Evolutionary conservation across 75 land plant genomes (phyloP), one percentile per base, ranked within the genome.

Genomic region (Pseudotsuga menziesii): DNA sequence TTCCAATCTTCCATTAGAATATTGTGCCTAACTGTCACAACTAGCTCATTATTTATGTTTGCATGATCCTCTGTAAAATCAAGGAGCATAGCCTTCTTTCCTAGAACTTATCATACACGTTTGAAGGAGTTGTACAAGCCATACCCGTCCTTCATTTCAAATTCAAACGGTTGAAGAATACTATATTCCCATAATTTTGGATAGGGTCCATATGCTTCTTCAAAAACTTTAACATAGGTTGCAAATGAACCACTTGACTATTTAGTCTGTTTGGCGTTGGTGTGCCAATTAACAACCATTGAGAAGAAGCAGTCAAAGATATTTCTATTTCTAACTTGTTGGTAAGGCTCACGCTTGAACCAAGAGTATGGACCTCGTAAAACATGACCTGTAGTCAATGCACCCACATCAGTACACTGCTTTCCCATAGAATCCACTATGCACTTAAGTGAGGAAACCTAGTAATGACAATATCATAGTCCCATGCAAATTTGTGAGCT

Each of bases 331-430:
- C 97, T 77, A 96, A 80, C 70, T 96, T 96, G 77, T 96, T 96
- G 19, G 98, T 96, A 77, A 96, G 82, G 69, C 77, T 85, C 64
- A 93, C 86, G 78, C 98, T 93, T 69, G 92, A 91, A 48, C 98
- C 98, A 80, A 96, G 92, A 8, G 98, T 96, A 80, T 96, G 98
- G 27, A 97, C 98, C 79, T 96, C 98, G 78, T 96, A 97, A 80
- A 96, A 72, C 74, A 96, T 86, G 22, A 96, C 80, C 58, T 97
- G 88, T 66, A 88, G 86, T 97, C 98, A 96, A 78, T 96, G 98
- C 35, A 96, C 83, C 75, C 89, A 89, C 89, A 84, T 88, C 76
- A 96, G 52, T 36, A 86, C 82, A 76, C 94, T 90, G 76, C 76
- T 88, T 78, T 91, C 95, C 22, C 81, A 87, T 35, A 81, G 80